Base-by-base conservation (phyloP, 2,329 filamentous ascomycete genomes). In the Trichoderma asperellum region DNA sequence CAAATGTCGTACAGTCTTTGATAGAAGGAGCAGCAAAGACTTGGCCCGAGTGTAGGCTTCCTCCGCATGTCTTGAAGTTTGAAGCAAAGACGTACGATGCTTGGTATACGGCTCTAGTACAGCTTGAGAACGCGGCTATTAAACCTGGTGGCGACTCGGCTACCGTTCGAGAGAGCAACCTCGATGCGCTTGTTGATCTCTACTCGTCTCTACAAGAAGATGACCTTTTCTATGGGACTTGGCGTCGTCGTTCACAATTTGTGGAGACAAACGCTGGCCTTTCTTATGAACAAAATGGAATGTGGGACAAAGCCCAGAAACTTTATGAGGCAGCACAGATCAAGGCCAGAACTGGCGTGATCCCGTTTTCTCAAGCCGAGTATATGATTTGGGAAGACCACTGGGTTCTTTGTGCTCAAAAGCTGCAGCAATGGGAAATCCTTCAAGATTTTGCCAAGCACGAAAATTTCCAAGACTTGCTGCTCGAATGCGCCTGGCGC, bases 381-480 rank as follows among this genome's bases (percentile, higher is more conserved):
- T 99, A 99, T 81, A 97, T 97, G 88, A 87, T 99, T 1, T 99
- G 96, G 96, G 96, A 99, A 81, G 96, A 99, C 77, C 96, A 99
- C 75, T 99, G 96, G 96, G 91, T 99, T 53, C 87, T 97, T 61
- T 99, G 96, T 79, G 96, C 95, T 0, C 94, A 98, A 81, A 99
- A 99, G 81, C 85, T 99, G 57, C 96, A 99, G 79, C 96, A 99
- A 77, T 99, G 96, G 96, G 96, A 99, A 75, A 95, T 99, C 68
- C 81, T 99, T 40, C 93, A 94, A 71, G 96, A 99, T 75, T 98
- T 98, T 76, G 94, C 96, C 4, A 99, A 99, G 81, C 96, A 99
- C 76, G 96, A 99, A 78, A 99, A 99, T 77, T 92, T 97, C 81
- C 97, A 97, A 77, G 96, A 99, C 77, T 88, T 99, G 62, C 89